These are phyloP conservation scores for Mucor circinelloides DNA, from an alignment of 371 early-diverging fungal species.

Conservation along the genomic window DNA sequence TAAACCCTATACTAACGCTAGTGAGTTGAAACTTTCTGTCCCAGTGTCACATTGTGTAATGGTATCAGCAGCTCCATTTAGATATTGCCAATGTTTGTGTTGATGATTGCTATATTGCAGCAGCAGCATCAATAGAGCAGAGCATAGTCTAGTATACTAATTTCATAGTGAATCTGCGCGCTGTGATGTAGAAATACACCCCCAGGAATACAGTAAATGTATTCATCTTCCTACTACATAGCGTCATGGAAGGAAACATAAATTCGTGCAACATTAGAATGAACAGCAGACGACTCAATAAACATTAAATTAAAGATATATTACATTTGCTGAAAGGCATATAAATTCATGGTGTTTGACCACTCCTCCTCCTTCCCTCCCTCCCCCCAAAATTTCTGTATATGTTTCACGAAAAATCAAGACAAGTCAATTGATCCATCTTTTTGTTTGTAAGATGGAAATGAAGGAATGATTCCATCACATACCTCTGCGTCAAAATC, in stretches of 20 bases:
- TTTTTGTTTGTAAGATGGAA: background rate
- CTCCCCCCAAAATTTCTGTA: background rate
- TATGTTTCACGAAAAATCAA: background rate
- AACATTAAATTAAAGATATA: background rate
- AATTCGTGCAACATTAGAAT: background rate
- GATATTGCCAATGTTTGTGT: background rate
- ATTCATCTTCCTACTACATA: no score
- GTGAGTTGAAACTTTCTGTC: background rate
- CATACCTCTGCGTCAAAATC: background rate
- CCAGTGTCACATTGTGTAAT: background rate
- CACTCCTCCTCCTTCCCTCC: background rate
- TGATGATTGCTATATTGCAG: background rate
- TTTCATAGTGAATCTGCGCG: background rate
- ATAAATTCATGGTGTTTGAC: background rate
- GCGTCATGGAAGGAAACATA: background rate
- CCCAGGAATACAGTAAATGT: background rate
- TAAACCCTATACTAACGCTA: no score
- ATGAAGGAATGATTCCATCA: background rate
- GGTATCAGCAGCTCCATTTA: background rate
- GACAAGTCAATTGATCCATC: background rate
- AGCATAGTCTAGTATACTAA: background rate
- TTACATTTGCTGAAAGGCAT: background rate
- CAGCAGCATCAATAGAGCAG: background rate
- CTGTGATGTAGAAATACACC: background rate
- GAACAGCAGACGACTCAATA: background rate